Evolutionary conservation across 306 rosid species (phyloP).

Genomic region (Sphenostylis stenocarpa): DNA sequence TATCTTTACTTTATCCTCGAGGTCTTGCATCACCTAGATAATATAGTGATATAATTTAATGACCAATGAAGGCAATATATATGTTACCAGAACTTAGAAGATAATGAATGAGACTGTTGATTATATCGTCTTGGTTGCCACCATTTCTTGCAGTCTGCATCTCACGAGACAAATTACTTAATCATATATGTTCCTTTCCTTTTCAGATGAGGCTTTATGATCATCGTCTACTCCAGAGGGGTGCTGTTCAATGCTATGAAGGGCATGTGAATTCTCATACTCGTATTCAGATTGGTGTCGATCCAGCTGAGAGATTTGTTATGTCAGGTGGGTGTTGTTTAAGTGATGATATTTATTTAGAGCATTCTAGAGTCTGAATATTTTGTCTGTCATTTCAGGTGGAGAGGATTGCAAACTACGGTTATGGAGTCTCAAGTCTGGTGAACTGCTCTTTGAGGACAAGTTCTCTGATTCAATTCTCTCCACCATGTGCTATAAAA

Average conservation of each 20-base stretch:
- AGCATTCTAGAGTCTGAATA: conserved; percentile 4
- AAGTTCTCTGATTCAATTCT: conserved; percentile 59
- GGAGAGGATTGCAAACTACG: conserved; percentile 89
- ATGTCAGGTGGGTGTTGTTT: conserved; percentile 63
- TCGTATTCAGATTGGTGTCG: conserved; percentile 70
- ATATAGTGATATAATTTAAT: conserved; percentile 8
- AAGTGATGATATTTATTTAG: neutral
- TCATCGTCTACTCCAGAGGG: conserved; percentile 74
- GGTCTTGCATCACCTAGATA: conserved; percentile 9
- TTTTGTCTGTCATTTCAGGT: conserved; percentile 49
- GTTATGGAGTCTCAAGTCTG: conserved; percentile 83
- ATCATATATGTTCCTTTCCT: conserved; percentile 10
- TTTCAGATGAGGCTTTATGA: conserved; percentile 78
- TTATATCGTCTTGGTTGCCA: conserved; percentile 14
- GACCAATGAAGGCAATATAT: conserved; percentile 17
- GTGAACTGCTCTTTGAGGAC: conserved; percentile 86
- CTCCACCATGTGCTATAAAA: conserved; percentile 69
- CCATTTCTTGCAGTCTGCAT: neutral
- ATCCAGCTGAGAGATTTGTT: conserved; percentile 76
- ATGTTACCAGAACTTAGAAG: conserved; percentile 8
- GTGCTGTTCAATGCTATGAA: conserved; percentile 78
- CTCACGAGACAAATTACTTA: neutral
- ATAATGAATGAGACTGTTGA: neutral
- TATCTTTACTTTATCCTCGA: neutral
- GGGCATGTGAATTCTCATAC: conserved; percentile 84